Evolutionary conservation across 2,329 filamentous ascomycete genomes (phyloP), one percentile per base, ranked within the genome.

Genomic region (Calonectria pauciramosa): DNA sequence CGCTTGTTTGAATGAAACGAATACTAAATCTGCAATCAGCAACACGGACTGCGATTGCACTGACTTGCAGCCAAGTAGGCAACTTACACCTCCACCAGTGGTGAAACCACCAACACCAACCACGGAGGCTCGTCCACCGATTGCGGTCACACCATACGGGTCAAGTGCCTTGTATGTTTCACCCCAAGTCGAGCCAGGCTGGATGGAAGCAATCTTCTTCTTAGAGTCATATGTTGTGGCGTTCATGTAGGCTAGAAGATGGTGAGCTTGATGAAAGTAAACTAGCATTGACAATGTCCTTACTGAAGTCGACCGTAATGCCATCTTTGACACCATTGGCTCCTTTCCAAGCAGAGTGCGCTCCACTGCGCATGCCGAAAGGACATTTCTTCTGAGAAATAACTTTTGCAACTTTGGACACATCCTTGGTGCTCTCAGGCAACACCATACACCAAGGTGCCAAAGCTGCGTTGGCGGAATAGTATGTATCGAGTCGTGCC

Each of bases 131-230:
- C 89, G 84, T 3, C 87, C 88, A 1, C 89, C 88, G 0, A 86
- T 82, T 0, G 87, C 86, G 3, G 84, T 82, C 5, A 88, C 80
- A 3, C 82, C 84, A 41, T 86, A 77, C 8, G 82, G 79, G 63
- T 82, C 78, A 2, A 84, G 74, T 13, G 72, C 59, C 30, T 76
- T 75, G 44, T 82, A 82, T 10, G 81, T 77, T 11, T 76, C 69
- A 1, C 72, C 73, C 89, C 89, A 91, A 6, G 85, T 82, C 32
- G 85, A 84, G 2, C 89, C 89, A 0, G 86, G 80, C 13, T 81
- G 77, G 8, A 85, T 81, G 4, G 76, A 80, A 4, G 82, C 84
- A 26, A 84, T 77, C 16, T 81, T 80, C 0, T 66, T 80, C 2
- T 77, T 68, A 0, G 66, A n/a, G 32, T 85, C 70, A 52, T 84